A percentile compares a stretch with the other conserved stretches of the same genome.
Conservation (phyloP, 257 asterid species). For the Sherardia arvensis region DNA sequence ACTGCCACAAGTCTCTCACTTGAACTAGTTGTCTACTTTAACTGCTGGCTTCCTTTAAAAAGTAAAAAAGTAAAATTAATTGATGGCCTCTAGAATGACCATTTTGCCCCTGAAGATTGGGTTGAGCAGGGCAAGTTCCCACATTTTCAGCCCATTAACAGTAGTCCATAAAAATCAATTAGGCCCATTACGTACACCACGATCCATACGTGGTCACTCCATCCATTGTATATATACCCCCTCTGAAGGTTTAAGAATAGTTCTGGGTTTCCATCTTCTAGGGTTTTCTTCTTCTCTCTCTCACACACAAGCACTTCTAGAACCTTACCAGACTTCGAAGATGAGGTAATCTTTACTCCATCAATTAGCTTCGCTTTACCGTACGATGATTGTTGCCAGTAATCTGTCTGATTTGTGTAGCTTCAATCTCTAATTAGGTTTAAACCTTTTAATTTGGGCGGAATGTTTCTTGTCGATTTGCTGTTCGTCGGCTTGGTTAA, state of each 20-base stretch:
- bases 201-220: neutral
- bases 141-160: no score
- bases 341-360: conserved; percentile 40
- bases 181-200: neutral
- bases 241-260: conserved; percentile 4
- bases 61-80: no score
- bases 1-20: no score
- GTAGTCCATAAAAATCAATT: neutral
- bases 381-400: neutral
- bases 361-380: neutral
- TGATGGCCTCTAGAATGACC: no score
- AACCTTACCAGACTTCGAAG: conserved; percentile 12
- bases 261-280: conserved; percentile 9
- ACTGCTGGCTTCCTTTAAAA: no score
- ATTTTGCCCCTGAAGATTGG: no score
- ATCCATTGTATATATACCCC: neutral
- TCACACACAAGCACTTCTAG: neutral
- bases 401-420: neutral
- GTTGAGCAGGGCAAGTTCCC: no score
- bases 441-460: neutral
- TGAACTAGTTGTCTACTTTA: no score
- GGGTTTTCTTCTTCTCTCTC: conserved; percentile 38
- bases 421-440: neutral
- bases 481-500: neutral
- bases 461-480: neutral